A percentile compares a stretch with the other conserved stretches of the same genome.
Evolutionary conservation across 345 rosid genomes (phyloP).

Genomic region (Hypericum perforatum): DNA sequence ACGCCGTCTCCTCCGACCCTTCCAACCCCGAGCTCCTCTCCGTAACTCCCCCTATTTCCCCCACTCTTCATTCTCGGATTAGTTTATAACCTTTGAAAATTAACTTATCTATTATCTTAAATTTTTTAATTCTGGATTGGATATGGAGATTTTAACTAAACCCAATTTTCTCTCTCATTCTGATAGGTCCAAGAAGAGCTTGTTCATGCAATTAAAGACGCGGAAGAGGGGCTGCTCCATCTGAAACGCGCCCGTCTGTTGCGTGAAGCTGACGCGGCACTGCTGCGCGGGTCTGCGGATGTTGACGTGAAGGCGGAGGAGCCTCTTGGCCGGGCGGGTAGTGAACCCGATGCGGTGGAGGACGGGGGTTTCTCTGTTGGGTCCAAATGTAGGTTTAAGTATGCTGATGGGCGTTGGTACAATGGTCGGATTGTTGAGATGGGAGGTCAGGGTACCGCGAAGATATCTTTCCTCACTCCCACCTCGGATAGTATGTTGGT

Average conservation of each 20-base stretch:
- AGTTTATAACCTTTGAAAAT: not conserved
- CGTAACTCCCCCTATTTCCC: slow-evolving; percentile 23
- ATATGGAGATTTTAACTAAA: not conserved
- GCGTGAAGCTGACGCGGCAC: slow-evolving; percentile 47
- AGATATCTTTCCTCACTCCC: slow-evolving; percentile 76
- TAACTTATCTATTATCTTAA: not conserved
- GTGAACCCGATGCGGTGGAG: slow-evolving; percentile 43
- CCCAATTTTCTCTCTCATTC: not conserved
- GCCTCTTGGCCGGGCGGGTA: slow-evolving; percentile 31
- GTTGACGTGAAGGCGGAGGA: slow-evolving; percentile 46
- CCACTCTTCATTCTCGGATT: not conserved
- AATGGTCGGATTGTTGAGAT: slow-evolving; percentile 59
- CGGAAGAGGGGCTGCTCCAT: slow-evolving; percentile 71
- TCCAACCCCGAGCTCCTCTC: slow-evolving; percentile 58
- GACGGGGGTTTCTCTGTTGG: slow-evolving; percentile 55
- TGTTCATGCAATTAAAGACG: slow-evolving; percentile 49
- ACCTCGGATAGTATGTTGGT: slow-evolving; percentile 88
- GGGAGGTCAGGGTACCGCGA: slow-evolving; percentile 45
- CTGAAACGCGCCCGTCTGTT: slow-evolving; percentile 66
- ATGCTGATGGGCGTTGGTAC: slow-evolving; percentile 84
- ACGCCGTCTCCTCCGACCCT: slow-evolving; percentile 63
- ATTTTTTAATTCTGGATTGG: slow-evolving; percentile 3
- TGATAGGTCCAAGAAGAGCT: slow-evolving; percentile 70
- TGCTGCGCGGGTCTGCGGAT: slow-evolving; percentile 18
- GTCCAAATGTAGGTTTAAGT: slow-evolving; percentile 67